Base-by-base conservation (phyloP, 768 basidiomycete species). In the Leccinellum luteum region DNA sequence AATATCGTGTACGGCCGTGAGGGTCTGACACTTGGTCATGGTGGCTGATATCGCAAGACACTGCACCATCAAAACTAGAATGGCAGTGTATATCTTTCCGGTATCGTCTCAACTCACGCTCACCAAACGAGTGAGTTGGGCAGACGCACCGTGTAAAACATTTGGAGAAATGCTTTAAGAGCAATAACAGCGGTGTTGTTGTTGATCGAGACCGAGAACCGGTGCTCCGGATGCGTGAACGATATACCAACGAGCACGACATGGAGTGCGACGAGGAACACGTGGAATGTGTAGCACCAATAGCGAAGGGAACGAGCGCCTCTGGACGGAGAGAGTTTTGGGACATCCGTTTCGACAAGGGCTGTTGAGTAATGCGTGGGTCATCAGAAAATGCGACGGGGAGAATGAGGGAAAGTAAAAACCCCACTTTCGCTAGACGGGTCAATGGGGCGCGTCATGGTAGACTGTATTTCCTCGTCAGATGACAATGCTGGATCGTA, bases 1-100 rank as follows among this genome's bases (percentile, higher is more conserved):
- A 10, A 57, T 53, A 21, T 69, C 69, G 14, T 69, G 68, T 1
- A 60, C 34, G 0, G 57, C 57, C 4, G 66, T 65, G 38, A 69
- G 60, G 5, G 48, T 67, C 45, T 58, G 65, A 5, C 30, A 23
- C 17, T 34, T 45, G 1, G 25, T 3, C 38, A 69, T 51, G 25
- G 25, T 44, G 4, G 51, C 32, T 9, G 58, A 55, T 44, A 65
- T 19, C 23, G 55, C 55, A 5, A 67, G 61, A 9, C 32, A 56
- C 31, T 65, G 66, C 1, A 57, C 64, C 1, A 56, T 13, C 19
- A 60, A 19, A 2, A 69, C 63, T 0, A 69, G 47, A 17, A 56
- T 15, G 14, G 62, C 57, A 3, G 60, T 56, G 53, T 65, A 69
- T 15, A 61, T 1, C 68, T 68, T 34, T 53, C 31, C 30, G 14